Percentiles rank a stretch among this genome's conserved stretches.
Conservation (phyloP, 257 asterid genomes). For the Capsicum pubescens region DNA sequence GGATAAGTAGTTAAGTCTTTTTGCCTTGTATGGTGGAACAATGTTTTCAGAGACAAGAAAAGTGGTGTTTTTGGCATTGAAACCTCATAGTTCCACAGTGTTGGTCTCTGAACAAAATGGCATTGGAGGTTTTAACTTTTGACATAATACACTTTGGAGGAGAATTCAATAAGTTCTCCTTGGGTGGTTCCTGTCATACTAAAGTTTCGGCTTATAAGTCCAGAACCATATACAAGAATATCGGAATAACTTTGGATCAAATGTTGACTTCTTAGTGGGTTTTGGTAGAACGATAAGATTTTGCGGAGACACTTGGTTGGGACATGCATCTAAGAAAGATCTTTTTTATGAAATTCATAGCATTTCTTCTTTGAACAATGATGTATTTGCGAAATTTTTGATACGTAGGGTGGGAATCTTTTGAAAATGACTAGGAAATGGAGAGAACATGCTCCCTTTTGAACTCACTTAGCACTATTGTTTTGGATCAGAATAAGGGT, state of each 20-base stretch:
- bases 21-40: neutral
- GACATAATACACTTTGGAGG: neutral
- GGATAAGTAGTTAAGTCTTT: neutral
- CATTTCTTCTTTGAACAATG: neutral
- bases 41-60: neutral
- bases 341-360: neutral
- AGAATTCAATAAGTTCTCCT: neutral
- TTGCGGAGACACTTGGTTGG: neutral
- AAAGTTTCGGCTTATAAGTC: neutral
- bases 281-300: neutral
- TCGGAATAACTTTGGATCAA: neutral
- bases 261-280: neutral
- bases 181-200: neutral
- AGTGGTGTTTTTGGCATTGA: neutral
- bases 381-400: neutral
- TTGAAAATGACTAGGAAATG: neutral
- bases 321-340: neutral
- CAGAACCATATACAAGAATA: neutral
- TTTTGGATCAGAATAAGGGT: neutral
- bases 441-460: neutral
- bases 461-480: neutral
- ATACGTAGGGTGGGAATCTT: neutral
- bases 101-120: neutral
- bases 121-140: neutral
- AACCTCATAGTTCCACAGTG: neutral